Conservation (phyloP, 140 eudicot genomes). For the Cichorium intybus region DNA sequence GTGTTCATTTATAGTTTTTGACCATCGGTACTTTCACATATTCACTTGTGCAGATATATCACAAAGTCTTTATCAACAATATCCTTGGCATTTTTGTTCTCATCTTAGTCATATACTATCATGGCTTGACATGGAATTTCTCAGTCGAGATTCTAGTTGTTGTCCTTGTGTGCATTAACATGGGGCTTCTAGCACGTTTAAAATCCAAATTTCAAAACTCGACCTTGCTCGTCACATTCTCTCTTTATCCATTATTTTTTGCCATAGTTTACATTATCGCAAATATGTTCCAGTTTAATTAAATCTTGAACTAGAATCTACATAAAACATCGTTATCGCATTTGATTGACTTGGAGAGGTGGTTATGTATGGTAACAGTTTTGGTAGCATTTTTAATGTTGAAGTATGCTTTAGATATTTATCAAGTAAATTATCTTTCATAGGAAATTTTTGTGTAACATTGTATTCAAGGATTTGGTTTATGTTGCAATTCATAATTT, state of each 20-base stretch:
- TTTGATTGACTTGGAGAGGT: not conserved
- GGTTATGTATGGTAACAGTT: not conserved
- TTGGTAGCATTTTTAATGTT: not conserved
- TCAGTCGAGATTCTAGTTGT: conserved; percentile 35
- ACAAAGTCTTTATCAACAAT: conserved; percentile 34
- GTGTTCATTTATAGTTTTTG: not conserved
- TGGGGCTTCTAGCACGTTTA: conserved; percentile 23
- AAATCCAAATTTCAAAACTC: conserved; percentile 24
- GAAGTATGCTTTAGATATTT: too few relatives aligned
- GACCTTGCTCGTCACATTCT: conserved; percentile 25
- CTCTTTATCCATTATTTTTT: conserved; percentile 27
- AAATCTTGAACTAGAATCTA: conserved; percentile 7
- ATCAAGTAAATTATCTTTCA: too few relatives aligned
- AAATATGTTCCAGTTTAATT: conserved; percentile 14
- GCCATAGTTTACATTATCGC: conserved; percentile 15
- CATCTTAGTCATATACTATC: conserved; percentile 25
- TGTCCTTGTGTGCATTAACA: conserved; percentile 20
- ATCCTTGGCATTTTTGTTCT: conserved; percentile 24
- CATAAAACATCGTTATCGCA: not conserved
- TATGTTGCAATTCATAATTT: too few relatives aligned
- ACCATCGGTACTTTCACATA: too few relatives aligned
- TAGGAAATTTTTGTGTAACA: too few relatives aligned
- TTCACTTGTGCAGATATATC: conserved; percentile 23
- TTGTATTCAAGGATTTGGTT: too few relatives aligned
- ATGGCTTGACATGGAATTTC: conserved; percentile 29